Evolutionary conservation across 228 moss, liverwort and hornwort genomes (phyloP), one percentile per base, ranked within the genome.

Genomic region (Sphagnum fallax): DNA sequence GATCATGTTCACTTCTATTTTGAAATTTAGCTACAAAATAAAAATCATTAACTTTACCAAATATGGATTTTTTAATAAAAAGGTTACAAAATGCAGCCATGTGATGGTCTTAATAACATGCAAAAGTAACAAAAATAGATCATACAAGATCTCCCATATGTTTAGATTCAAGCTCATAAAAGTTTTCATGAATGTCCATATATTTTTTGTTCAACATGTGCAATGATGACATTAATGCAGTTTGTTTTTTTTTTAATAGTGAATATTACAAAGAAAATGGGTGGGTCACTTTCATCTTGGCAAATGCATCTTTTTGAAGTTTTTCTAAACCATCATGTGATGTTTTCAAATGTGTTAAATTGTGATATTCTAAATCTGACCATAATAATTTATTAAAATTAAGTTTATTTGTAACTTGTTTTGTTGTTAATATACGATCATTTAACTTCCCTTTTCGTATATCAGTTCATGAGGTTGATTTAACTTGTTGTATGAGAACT

Each of bases 1-100:
- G 66, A 13, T 66, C 4, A 8, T 8, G 66, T 66, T 66, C 66
- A 52, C 66, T 51, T 12, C 66, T 5, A 52, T 66, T 66, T 18
- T 66, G 5, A 6, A 66, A 66, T 6, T 66, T 15, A 5, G 0
- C 51, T 5, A 13, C 6, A 14, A 66, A 52, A 51, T 50, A 66
- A 51, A 3, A 65, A 0, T 51, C 52, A 10, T 66, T 50, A 9
- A 66, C 48, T 2, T 12, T 50, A 10, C 66, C 66, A 66, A 66
- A 66, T 13, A 50, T 0, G 52, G 50, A n/a, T 10, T 66, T 51
- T 52, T 66, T 66, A n/a, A 13, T 6, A 6, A 66, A 48, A 4
- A 66, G 52, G 50, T 66, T 66, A 11, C 13, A 14, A 51, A 66
- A 66, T 10, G 47, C 10, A n/a, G 10, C 6, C 52, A 66, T 51